Percentiles rank a stretch among this genome's conserved stretches.
phyloP scores from a whole-genome alignment of 805 yeast genomes.

The Saccharomycopsis fodiens region DNA sequence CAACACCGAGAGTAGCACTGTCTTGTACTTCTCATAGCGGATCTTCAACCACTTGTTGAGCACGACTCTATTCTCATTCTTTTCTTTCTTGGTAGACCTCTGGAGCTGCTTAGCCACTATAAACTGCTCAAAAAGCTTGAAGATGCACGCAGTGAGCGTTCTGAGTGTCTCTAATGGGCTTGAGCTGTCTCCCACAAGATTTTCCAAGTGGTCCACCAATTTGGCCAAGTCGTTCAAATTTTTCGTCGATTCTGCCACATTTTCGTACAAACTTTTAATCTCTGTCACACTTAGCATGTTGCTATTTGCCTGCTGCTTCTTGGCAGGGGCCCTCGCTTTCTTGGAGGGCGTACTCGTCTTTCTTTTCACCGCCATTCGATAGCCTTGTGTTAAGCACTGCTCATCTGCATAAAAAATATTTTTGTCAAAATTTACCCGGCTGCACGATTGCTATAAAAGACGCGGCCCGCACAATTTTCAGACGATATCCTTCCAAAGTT shows the following conservation, averaged over 20 bases:
- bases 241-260: constrained; percentile 29
- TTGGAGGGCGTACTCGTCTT: too few species aligned
- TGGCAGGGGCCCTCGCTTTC: too few species aligned
- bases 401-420: not conserved
- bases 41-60: constrained; percentile 59
- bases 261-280: constrained; percentile 5
- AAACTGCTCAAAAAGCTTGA: constrained; percentile 41
- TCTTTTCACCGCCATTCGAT: not conserved
- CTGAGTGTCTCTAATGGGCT: too few species aligned
- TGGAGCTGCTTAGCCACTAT: constrained; percentile 36
- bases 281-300: not conserved
- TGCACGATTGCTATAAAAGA: too few species aligned
- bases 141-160: constrained; percentile 27
- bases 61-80: constrained; percentile 38
- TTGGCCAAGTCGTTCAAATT: constrained; percentile 47
- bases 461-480: too few species aligned
- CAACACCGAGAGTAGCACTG: constrained; percentile 35
- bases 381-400: not conserved
- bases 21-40: constrained; percentile 49
- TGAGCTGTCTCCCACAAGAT: constrained; percentile 25
- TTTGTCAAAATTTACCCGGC: too few species aligned
- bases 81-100: constrained; percentile 25
- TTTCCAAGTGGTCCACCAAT: constrained; percentile 23
- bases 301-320: not conserved
- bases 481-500: constrained; percentile 1